A percentile compares a stretch with the other conserved stretches of the same genome.
Conservation (phyloP, 1,139 yeast genomes). For the Diutina mesorugosa region DNA sequence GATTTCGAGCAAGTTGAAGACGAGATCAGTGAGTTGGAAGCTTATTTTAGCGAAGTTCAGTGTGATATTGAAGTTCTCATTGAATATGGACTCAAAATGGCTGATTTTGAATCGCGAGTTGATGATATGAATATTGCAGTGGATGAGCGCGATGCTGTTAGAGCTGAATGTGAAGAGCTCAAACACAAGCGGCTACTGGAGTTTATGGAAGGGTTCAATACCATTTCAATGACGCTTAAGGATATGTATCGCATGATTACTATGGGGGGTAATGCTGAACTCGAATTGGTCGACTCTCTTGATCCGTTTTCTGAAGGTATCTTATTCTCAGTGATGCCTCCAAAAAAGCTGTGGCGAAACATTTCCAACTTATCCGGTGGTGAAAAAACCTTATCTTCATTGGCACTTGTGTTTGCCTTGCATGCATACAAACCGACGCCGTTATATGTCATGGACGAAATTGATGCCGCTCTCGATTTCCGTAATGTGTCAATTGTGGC, state of each 20-base stretch:
- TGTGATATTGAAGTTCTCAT: conserved; percentile 66
- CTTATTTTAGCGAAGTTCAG: conserved; percentile 40
- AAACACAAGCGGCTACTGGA: conserved; percentile 70
- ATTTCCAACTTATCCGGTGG: conserved; percentile 95
- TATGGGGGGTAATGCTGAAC: conserved; percentile 98
- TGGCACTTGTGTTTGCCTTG: conserved; percentile 92
- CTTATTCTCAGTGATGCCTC: conserved; percentile 96
- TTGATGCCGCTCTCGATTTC: conserved; percentile 97
- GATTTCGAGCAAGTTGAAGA: conserved; percentile 37
- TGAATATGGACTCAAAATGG: conserved; percentile 59
- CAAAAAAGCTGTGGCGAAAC: conserved; percentile 94
- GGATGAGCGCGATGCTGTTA: conserved; percentile 49
- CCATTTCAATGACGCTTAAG: conserved; percentile 77
- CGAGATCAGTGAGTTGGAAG: conserved; percentile 45
- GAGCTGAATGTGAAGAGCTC: conserved; percentile 53
- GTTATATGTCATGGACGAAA: conserved; percentile 96
- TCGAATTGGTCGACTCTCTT: conserved; percentile 86
- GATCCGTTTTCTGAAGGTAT: conserved; percentile 99
- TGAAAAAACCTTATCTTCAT: conserved; percentile 88
- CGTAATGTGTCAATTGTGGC: conserved; percentile 96
- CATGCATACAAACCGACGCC: conserved; percentile 98
- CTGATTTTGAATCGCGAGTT: conserved; percentile 53
- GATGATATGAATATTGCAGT: conserved; percentile 59
- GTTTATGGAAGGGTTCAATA: conserved; percentile 85
- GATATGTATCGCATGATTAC: conserved; percentile 99